Evolutionary conservation across 2,329 filamentous ascomycete genomes (phyloP).

Genomic region (Stemphylium vesicarium): DNA sequence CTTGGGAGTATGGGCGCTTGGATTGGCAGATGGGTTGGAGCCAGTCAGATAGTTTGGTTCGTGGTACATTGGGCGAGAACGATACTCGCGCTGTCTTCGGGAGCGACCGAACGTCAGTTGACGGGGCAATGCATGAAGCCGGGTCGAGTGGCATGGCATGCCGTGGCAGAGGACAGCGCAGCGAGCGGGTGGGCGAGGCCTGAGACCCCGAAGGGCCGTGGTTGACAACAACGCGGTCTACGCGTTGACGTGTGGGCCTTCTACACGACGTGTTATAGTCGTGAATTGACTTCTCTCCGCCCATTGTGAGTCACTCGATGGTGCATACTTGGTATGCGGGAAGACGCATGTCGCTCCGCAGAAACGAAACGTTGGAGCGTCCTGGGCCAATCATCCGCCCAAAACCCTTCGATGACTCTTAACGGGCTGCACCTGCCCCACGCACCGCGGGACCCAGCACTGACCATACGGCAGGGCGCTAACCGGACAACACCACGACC

Average conservation of each 20-base stretch:
- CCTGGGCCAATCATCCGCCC: slow-evolving; percentile 39
- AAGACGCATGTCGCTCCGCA: slow-evolving; percentile 29
- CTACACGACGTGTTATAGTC: slow-evolving; percentile 48
- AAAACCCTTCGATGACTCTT: slow-evolving; percentile 40
- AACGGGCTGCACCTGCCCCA: slow-evolving; percentile 28
- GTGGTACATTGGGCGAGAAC: slow-evolving; percentile 17
- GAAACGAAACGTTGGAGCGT: slow-evolving; percentile 43
- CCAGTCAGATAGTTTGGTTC: slow-evolving; percentile 28
- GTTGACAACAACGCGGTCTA: slow-evolving; percentile 39
- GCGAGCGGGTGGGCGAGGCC: slow-evolving; percentile 36
- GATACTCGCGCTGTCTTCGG: slow-evolving; percentile 29
- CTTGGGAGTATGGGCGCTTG: slow-evolving; percentile 41
- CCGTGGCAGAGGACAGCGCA: slow-evolving; percentile 17
- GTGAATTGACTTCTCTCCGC: slow-evolving; percentile 36
- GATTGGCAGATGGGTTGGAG: slow-evolving; percentile 24
- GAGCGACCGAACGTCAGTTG: slow-evolving; percentile 19
- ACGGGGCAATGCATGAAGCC: slow-evolving; percentile 14
- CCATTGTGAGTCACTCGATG: slow-evolving; percentile 45
- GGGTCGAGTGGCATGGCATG: background rate
- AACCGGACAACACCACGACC: slow-evolving; percentile 37
- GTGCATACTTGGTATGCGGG: slow-evolving; percentile 30
- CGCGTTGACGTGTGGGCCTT: slow-evolving; percentile 37
- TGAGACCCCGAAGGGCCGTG: slow-evolving; percentile 35
- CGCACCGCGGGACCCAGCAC: slow-evolving; percentile 25
- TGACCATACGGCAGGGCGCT: slow-evolving; percentile 36